Base-by-base conservation (phyloP, 1,284 basidiomycete species). In the Sanghuangporus weigelae region DNA sequence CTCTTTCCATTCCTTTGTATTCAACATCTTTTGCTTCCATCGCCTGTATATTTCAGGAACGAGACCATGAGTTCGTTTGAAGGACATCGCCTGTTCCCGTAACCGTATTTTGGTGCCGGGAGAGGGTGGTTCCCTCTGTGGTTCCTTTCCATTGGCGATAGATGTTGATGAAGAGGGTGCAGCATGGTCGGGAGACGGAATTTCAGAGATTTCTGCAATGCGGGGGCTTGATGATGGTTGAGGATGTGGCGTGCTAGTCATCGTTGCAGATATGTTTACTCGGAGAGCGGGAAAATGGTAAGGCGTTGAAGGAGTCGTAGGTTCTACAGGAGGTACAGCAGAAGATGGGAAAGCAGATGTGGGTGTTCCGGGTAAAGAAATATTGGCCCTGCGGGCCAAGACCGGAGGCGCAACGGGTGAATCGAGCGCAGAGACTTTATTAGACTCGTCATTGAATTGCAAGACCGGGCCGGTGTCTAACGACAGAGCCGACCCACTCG, bases 1-100 rank as follows among this genome's bases (percentile, higher is more conserved):
- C 60, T 87, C 84, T 7, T 78, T 70, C 79, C 84, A 90, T 21
- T 75, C 78, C 14, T 74, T 79, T 46, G 77, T 76, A 51, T 82
- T 80, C 0, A 72, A 72, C 8, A 79, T 68, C 51, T 76, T 75
- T 64, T 76, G 69, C 56, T 76, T 70, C 85, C 85, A 87, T 31
- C 64, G 70, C 46, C 68, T 67, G 68, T 82, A 82, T 57, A 69
- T 74, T 38, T 70, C 67, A 65, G 71, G 74, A 6, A 80, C 71
- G 3, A 75, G 42, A 14, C 62, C 65, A 39, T 71, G 69, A 40
- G 67, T 69, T n/a, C 72, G 67, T n/a, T 64, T 63, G 65, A 87
- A 86, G 1, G 69, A 68, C 8, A 74, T 57, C 2, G 81, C 83
- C 12, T 68, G 69, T 21, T 16, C 60, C 8, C 48, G 26, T 12